Percentiles rank a stretch among this genome's conserved stretches.
These are phyloP conservation scores for Suillus lakei DNA, from an alignment of 768 basidiomycete genomes.

Conservation along the genomic window DNA sequence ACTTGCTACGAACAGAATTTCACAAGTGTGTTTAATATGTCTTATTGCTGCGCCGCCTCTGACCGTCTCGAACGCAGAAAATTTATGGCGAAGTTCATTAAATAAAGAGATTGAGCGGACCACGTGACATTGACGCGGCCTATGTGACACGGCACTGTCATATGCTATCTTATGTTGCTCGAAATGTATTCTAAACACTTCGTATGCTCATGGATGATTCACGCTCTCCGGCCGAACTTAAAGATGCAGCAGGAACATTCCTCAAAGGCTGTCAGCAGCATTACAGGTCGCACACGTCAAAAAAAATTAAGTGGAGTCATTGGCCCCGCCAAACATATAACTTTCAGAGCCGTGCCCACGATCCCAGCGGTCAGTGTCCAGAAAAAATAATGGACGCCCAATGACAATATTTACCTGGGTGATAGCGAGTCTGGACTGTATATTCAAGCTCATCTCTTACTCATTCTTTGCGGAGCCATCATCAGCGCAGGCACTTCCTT, in stretches of 20 bases:
- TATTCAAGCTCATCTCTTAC: slow-evolving; percentile 96
- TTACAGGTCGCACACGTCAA: slow-evolving; percentile 34
- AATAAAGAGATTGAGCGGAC: slow-evolving; percentile 33
- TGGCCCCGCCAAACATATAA: neutral
- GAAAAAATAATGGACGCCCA: too few species aligned
- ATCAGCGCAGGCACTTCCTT: slow-evolving; percentile 51
- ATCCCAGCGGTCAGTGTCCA: too few species aligned
- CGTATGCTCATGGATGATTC: too few species aligned
- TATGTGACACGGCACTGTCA: too few species aligned
- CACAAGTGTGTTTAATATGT: slow-evolving; percentile 67
- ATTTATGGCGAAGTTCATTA: slow-evolving; percentile 93
- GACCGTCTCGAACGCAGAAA: slow-evolving; percentile 54
- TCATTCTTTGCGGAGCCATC: slow-evolving; percentile 89
- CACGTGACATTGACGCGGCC: too few species aligned
- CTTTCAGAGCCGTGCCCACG: neutral
- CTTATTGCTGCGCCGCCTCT: slow-evolving; percentile 8
- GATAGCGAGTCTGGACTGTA: slow-evolving; percentile 96
- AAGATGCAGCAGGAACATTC: slow-evolving; percentile 16
- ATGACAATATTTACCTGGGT: too few species aligned
- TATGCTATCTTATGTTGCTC: too few species aligned
- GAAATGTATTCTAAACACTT: too few species aligned
- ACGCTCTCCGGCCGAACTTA: slow-evolving; percentile 21
- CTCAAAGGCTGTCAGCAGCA: slow-evolving; percentile 39
- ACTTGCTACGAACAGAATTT: slow-evolving; percentile 91
- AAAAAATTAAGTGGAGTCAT: slow-evolving; percentile 20